phyloP scores from a whole-genome alignment of 176 grass and related monocot species.

The Paspalum vaginatum region DNA sequence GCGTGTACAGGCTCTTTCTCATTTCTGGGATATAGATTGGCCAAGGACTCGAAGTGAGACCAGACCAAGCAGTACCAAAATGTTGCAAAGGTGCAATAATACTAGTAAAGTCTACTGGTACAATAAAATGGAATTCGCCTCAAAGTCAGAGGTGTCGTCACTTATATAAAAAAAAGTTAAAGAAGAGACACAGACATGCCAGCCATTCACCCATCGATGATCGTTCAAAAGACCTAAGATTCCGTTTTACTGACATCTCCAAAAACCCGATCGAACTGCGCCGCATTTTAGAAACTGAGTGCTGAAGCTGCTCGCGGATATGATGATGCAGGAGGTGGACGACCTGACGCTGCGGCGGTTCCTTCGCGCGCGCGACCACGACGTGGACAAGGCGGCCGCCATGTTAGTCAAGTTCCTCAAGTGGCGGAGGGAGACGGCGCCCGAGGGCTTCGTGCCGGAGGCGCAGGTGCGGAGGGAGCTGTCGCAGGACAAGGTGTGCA shows the following conservation, averaged over 20 bases:
- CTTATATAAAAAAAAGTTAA: not conserved
- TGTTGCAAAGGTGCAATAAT: too few relatives aligned
- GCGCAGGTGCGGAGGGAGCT: slow-evolving; percentile 56
- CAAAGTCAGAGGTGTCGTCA: not conserved
- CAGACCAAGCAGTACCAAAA: too few relatives aligned
- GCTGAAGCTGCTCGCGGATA: too few relatives aligned
- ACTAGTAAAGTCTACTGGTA: not conserved
- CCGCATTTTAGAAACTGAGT: too few relatives aligned
- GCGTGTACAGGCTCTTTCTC: too few relatives aligned
- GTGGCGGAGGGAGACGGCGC: slow-evolving; percentile 64
- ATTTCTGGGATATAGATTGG: too few relatives aligned
- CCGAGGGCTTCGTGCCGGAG: slow-evolving; percentile 65
- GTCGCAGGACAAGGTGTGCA: slow-evolving; percentile 53
- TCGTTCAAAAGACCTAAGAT: too few relatives aligned
- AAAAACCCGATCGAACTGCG: too few relatives aligned
- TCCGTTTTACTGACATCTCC: not conserved
- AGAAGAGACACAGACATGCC: not conserved
- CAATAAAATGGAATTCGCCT: not conserved
- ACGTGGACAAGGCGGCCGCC: slow-evolving; percentile 58
- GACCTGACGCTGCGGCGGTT: slow-evolving; percentile 78
- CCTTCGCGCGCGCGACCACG: slow-evolving; percentile 68
- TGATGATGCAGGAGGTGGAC: slow-evolving; percentile 75
- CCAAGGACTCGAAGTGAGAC: too few relatives aligned
- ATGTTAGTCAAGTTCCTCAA: slow-evolving; percentile 69
- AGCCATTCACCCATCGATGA: too few relatives aligned